Base-by-base conservation (phyloP, 768 basidiomycete genomes). In the Termitomyces sp. region DNA sequence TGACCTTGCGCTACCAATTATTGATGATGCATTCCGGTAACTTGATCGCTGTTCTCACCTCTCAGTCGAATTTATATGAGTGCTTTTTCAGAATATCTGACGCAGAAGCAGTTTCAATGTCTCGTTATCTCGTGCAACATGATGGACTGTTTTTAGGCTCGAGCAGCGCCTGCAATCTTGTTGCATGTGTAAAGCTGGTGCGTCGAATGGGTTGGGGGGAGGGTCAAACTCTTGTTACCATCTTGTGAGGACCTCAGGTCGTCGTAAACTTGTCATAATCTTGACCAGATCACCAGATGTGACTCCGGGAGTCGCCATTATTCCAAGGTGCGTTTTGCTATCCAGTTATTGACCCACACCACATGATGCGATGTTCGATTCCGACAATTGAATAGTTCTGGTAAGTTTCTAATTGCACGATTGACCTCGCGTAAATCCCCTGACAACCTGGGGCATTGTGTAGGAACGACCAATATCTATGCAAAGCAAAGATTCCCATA, bases 91-190 rank as follows among this genome's bases (percentile, higher is more conserved):
- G 95, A 57, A 85, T 98, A 68, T 88, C 90, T 2, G 97, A 98
- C 63, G 86, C 81, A 2, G 96, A 99, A 72, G 96, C 96, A 0
- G 92, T 98, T 48, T 85, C 90, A 8, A 98, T 98, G 96, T 90
- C 94, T 1, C 86, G 95, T 10, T 94, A 94, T 68, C 81, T 99
- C 20, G 93, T 97, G 4, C 76, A 87, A 51, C 77, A 91, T 55
- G 96, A 98, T 62, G 97, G 97, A 0, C 76, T 99, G 28, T 98
- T 95, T 74, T 77, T 98, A 30, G 97, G 97, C 14, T 98, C 95
- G 0, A 96, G 93, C 59, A 95, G 92, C 65, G 96, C 97, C 0
- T 95, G 94, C 68, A 99, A 98, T 67, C 79, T 99, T 40, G 83
- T 97, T n/a, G 91, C 96, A 1, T 93, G 91, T 63, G 80, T 97